phyloP scores from a whole-genome alignment of 164 flowering plant genomes.

The Vitis riparia region DNA sequence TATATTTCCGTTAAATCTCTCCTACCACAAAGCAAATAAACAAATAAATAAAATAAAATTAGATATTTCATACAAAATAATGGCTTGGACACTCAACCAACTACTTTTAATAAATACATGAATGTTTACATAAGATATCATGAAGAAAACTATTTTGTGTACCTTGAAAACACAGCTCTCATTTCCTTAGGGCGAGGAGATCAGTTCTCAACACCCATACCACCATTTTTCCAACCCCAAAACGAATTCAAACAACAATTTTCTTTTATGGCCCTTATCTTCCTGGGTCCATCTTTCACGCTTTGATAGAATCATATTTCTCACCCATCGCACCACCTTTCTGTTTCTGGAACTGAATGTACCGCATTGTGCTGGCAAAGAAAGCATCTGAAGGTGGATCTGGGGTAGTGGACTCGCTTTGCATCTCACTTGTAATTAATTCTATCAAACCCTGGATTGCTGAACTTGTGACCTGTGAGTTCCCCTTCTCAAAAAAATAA shows the following conservation, averaged over 20 bases:
- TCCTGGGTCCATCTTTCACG: conserved; percentile 23
- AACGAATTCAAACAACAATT: too few relatives aligned
- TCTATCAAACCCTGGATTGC: conserved; percentile 77
- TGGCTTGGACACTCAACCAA: neutral
- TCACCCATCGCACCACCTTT: conserved; percentile 93
- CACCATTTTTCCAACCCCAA: too few relatives aligned
- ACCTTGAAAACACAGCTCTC: too few relatives aligned
- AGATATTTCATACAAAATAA: neutral
- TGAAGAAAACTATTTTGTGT: too few relatives aligned
- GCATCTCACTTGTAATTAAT: conserved; percentile 82
- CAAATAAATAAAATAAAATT: too few relatives aligned
- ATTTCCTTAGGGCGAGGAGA: too few relatives aligned
- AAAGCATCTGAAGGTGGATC: conserved; percentile 81
- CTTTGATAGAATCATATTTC: conserved; percentile 73
- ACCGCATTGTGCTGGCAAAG: conserved; percentile 80
- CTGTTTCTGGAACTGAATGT: conserved; percentile 89
- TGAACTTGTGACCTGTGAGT: conserved; percentile 71
- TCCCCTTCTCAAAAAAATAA: conserved; percentile 92
- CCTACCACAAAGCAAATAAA: too few relatives aligned
- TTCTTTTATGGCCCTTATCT: too few relatives aligned
- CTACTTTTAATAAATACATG: neutral
- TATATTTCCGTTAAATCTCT: too few relatives aligned
- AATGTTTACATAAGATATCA: neutral
- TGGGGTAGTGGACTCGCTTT: conserved; percentile 56
- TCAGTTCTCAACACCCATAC: too few relatives aligned